Evolutionary conservation across 208 protist species (phyloP).

Genomic region (Angomonas deanei): DNA sequence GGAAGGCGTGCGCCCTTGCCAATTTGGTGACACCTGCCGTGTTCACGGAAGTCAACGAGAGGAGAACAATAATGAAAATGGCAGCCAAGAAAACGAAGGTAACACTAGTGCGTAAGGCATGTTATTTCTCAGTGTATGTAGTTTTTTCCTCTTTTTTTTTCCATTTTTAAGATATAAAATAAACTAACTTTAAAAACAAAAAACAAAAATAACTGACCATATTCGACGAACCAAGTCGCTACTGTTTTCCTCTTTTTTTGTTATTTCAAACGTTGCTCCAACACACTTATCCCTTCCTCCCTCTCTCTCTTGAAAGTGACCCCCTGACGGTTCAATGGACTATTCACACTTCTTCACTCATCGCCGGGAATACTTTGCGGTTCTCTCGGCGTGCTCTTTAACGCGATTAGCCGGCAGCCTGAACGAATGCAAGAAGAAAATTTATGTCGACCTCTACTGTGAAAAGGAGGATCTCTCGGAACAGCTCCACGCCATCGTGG

Average conservation of each 20-base stretch:
- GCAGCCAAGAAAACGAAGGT: background rate
- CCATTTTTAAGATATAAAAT: background rate
- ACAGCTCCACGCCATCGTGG: background rate
- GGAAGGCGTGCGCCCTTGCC: constrained; percentile 30
- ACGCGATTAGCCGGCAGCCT: background rate
- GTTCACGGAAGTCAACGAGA: constrained; percentile 25
- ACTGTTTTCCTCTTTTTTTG: constrained; percentile 3
- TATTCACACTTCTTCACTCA: background rate
- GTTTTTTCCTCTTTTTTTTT: constrained; percentile 10
- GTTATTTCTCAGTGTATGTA: constrained; percentile 7
- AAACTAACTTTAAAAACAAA: constrained; percentile 13
- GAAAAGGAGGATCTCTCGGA: background rate
- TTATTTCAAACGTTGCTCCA: background rate
- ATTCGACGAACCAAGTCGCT: too few relatives aligned
- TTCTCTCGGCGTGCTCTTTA: background rate
- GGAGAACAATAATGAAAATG: background rate
- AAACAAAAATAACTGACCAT: constrained; percentile 9
- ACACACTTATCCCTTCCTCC: too few relatives aligned
- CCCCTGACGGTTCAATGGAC: too few relatives aligned
- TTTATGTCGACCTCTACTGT: background rate
- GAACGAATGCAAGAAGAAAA: background rate
- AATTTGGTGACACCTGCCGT: constrained; percentile 70
- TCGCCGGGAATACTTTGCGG: background rate
- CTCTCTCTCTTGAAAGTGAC: too few relatives aligned
- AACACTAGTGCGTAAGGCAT: background rate